phyloP scores from a whole-genome alignment of 768 basidiomycete genomes.

The Amanita pallidorosea region DNA sequence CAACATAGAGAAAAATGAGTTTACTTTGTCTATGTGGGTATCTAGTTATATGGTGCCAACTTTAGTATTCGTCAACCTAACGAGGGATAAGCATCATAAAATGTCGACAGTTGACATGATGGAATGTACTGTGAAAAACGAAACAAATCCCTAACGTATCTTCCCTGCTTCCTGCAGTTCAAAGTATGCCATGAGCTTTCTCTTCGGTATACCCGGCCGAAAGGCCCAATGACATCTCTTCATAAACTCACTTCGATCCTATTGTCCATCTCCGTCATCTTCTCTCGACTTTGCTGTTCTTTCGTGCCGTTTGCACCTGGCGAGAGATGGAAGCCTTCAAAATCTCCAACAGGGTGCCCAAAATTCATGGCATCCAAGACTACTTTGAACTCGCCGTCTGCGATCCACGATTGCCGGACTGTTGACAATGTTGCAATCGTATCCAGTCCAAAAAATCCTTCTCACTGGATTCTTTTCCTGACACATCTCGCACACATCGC shows the following conservation, averaged over 20 bases:
- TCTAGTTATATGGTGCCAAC: no score
- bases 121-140: not conserved
- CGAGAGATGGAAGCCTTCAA: not conserved
- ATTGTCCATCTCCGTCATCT: conserved; percentile 3
- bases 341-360: conserved; percentile 1
- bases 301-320: not conserved
- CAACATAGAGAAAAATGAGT: no score
- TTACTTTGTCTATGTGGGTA: no score
- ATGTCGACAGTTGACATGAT: no score
- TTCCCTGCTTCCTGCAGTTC: conserved; percentile 1
- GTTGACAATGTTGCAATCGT: conserved; percentile 1
- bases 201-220: not conserved
- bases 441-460: conserved; percentile 4
- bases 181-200: conserved; percentile 3
- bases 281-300: conserved; percentile 2
- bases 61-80: no score
- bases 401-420: conserved; percentile 1
- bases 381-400: conserved; percentile 2
- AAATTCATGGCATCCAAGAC: not conserved
- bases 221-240: conserved; percentile 4
- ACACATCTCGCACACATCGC: not conserved
- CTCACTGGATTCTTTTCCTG: not conserved
- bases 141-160: not conserved
- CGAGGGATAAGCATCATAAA: no score
- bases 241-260: conserved; percentile 4